A percentile compares a stretch with the other conserved stretches of the same genome.
Evolutionary conservation across 75 land plant genomes (phyloP).

Genomic region (Pinus tabuliformis): DNA sequence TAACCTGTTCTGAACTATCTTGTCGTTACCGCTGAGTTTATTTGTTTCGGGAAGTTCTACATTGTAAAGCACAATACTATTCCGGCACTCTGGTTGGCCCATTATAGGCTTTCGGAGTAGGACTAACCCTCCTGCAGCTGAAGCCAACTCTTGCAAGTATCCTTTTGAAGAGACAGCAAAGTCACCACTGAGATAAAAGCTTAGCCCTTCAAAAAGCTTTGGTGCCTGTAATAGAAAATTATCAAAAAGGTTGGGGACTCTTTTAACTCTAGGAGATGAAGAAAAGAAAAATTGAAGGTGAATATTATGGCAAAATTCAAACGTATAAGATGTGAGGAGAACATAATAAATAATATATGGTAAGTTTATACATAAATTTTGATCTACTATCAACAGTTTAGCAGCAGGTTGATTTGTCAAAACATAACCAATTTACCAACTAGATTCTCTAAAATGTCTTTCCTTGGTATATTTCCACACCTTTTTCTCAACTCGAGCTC

Average conservation of each 20-base stretch:
- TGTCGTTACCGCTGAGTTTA: not conserved
- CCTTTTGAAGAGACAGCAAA: constrained; percentile 47
- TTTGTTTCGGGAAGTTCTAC: constrained; percentile 3
- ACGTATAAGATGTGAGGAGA: not conserved
- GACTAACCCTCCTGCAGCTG: constrained; percentile 57
- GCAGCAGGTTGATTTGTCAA: not conserved
- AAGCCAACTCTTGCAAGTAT: constrained; percentile 46
- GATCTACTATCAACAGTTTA: not conserved
- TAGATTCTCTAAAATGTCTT: not conserved
- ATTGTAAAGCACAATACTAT: constrained; percentile 11
- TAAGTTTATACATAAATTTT: not conserved
- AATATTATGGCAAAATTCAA: too few species aligned
- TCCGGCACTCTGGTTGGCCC: not conserved
- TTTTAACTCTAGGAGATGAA: not conserved
- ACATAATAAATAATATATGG: not conserved
- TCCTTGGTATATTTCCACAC: constrained; percentile 17
- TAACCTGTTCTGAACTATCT: constrained; percentile 17
- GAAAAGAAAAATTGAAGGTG: not conserved
- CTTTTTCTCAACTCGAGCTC: constrained; percentile 43
- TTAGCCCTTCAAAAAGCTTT: constrained; percentile 50
- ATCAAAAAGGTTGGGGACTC: not conserved
- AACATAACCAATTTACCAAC: not conserved
- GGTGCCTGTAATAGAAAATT: constrained; percentile 38
- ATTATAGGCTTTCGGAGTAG: constrained; percentile 21
- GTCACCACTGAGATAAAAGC: constrained; percentile 55